phyloP scores from a whole-genome alignment of 305 asterid species.

The Coffea humblotiana region DNA sequence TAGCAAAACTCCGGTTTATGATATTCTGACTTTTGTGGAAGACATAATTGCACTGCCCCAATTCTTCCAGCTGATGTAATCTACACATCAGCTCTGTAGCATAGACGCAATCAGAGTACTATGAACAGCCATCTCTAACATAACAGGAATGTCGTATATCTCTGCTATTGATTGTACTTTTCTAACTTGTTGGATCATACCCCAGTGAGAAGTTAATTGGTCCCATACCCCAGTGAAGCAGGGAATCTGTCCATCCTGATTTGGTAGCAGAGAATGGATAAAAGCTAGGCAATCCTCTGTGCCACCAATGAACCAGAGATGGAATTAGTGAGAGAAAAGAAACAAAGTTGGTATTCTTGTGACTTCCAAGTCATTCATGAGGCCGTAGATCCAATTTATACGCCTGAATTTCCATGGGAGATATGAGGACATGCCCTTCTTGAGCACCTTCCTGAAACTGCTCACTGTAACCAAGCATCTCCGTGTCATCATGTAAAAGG shows the following conservation, averaged over 20 bases:
- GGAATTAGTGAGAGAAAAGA: neutral
- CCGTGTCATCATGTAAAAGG: conserved; percentile 80
- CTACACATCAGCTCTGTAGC: neutral
- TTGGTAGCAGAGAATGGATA: neutral
- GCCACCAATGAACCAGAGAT: neutral
- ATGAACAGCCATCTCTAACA: neutral
- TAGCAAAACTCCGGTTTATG: conserved; percentile 6
- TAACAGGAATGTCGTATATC: neutral
- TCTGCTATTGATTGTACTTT: neutral
- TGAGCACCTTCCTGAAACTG: conserved; percentile 71
- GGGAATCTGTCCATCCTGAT: neutral
- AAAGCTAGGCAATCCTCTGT: neutral
- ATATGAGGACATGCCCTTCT: conserved; percentile 76
- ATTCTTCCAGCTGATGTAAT: neutral
- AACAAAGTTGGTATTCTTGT: neutral
- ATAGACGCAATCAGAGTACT: neutral
- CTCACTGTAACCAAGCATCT: conserved; percentile 71
- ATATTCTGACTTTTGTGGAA: neutral
- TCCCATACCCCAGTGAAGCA: neutral
- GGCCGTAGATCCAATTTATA: conserved; percentile 73
- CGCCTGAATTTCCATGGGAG: conserved; percentile 98
- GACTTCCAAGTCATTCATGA: conserved; percentile 21
- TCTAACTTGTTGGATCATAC: neutral
- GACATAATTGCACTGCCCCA: neutral
- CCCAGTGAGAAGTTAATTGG: neutral